Evolutionary conservation across 495 filamentous ascomycete species (phyloP).

Genomic region (Amniculicola lignicola): DNA sequence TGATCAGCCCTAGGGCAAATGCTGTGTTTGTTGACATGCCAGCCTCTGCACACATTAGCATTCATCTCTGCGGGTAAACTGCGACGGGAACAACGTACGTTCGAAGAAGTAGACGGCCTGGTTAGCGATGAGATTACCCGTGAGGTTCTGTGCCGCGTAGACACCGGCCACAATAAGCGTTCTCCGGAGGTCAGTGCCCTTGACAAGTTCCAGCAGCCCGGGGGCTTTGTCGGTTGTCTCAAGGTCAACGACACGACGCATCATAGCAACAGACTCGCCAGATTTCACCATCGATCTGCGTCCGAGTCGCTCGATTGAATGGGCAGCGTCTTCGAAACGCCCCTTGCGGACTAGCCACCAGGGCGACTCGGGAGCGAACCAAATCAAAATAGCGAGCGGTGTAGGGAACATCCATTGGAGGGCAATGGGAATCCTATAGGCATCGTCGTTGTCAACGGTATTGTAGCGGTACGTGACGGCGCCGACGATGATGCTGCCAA

Average conservation of each 20-base stretch:
- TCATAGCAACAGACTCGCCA: slow-evolving; percentile 43
- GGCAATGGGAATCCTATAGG: slow-evolving; percentile 46
- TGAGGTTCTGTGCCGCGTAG: slow-evolving; percentile 44
- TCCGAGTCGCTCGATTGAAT: slow-evolving; percentile 20
- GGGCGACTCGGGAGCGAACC: slow-evolving; percentile 25
- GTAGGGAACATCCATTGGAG: slow-evolving; percentile 51
- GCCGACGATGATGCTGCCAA: slow-evolving; percentile 48
- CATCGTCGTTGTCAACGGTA: not conserved
- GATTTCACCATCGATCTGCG: slow-evolving; percentile 52
- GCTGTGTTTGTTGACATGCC: slow-evolving; percentile 34
- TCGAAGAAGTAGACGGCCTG: slow-evolving; percentile 36
- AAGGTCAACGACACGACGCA: slow-evolving; percentile 25
- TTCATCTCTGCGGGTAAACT: not conserved
- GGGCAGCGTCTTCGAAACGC: slow-evolving; percentile 11
- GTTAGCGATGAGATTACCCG: slow-evolving; percentile 44
- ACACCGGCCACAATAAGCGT: slow-evolving; percentile 51
- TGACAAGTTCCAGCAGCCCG: slow-evolving; percentile 46
- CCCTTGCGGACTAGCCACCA: slow-evolving; percentile 23
- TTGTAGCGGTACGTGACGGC: slow-evolving; percentile 47
- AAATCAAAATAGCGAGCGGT: slow-evolving; percentile 41
- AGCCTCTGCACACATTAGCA: slow-evolving; percentile 21
- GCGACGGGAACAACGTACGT: slow-evolving; percentile 26
- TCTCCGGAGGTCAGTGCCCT: slow-evolving; percentile 45
- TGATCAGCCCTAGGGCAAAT: slow-evolving; percentile 50
- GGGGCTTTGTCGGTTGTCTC: slow-evolving; percentile 37